Evolutionary conservation across 805 yeast genomes (phyloP).

Genomic region (Metschnikowia picachoensis): DNA sequence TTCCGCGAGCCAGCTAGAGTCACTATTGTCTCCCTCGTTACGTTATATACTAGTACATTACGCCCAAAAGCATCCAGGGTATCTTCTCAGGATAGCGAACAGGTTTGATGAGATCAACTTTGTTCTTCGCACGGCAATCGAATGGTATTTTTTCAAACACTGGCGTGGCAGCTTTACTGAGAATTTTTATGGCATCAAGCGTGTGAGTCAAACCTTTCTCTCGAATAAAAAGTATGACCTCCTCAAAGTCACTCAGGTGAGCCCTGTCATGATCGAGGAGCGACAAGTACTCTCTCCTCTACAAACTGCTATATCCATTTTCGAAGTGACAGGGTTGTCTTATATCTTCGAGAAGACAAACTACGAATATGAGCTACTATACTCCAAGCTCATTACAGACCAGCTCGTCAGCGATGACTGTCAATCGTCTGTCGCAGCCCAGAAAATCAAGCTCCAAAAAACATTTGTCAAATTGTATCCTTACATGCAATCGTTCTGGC

Average conservation of each 20-base stretch:
- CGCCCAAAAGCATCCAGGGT: conserved; percentile 72
- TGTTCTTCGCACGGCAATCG: conserved; percentile 57
- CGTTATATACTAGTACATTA: conserved; percentile 77
- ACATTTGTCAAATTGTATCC: conserved; percentile 64
- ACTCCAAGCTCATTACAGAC: conserved; percentile 55
- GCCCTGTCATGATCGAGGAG: conserved; percentile 44
- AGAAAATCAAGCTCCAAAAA: conserved; percentile 27
- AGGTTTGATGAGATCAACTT: conserved; percentile 75
- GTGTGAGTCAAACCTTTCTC: conserved; percentile 43
- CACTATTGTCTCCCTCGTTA: conserved; percentile 75
- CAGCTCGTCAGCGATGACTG: conserved; percentile 29
- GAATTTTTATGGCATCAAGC: conserved; percentile 84
- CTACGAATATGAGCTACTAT: conserved; percentile 55
- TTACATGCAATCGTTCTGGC: conserved; percentile 41
- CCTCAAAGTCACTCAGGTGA: conserved; percentile 33
- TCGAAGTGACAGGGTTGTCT: conserved; percentile 61
- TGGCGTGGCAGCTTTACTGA: conserved; percentile 91
- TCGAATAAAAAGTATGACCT: conserved; percentile 27
- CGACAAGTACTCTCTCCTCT: conserved; percentile 47
- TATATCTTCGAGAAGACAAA: conserved; percentile 70
- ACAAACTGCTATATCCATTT: conserved; percentile 54
- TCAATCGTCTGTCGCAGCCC: conserved; percentile 22
- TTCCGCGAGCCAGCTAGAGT: conserved; percentile 75
- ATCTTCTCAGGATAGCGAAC: conserved; percentile 57
- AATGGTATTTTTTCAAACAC: conserved; percentile 60